phyloP scores from a whole-genome alignment of 2,329 filamentous ascomycete genomes.

The Colletotrichum sp. region DNA sequence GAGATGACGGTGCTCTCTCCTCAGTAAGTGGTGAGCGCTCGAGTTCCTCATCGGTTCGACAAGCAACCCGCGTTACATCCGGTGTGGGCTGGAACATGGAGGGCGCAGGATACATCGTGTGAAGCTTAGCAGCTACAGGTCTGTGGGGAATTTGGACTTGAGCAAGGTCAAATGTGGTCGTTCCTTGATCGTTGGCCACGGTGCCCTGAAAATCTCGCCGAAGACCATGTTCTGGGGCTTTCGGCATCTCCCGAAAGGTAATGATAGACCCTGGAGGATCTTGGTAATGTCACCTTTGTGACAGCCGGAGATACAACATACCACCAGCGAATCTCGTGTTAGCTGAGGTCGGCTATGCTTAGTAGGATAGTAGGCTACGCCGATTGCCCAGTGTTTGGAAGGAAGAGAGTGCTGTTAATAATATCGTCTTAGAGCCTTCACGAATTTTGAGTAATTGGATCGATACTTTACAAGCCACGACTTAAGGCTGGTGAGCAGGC shows the following conservation, averaged over 20 bases:
- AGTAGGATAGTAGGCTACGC: neutral
- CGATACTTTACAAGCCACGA: neutral
- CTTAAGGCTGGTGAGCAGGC: neutral
- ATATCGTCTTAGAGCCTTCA: no score
- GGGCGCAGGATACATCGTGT: neutral
- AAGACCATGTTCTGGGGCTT: neutral
- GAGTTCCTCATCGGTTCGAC: neutral
- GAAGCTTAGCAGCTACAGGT: neutral
- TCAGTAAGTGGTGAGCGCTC: neutral
- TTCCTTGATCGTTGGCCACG: neutral
- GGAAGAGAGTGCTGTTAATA: no score
- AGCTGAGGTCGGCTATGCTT: neutral
- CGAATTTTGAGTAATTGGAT: no score
- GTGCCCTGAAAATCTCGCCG: neutral
- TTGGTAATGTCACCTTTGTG: neutral
- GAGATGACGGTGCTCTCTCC: neutral
- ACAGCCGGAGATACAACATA: neutral
- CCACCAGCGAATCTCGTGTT: neutral
- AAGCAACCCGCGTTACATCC: neutral
- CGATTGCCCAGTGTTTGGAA: neutral
- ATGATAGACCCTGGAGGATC: neutral
- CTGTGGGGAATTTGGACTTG: neutral
- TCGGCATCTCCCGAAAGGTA: neutral
- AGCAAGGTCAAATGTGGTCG: neutral
- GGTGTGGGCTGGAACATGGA: neutral